phyloP scores from a whole-genome alignment of 2,329 filamentous ascomycete species.

The Cladosporium sp. region DNA sequence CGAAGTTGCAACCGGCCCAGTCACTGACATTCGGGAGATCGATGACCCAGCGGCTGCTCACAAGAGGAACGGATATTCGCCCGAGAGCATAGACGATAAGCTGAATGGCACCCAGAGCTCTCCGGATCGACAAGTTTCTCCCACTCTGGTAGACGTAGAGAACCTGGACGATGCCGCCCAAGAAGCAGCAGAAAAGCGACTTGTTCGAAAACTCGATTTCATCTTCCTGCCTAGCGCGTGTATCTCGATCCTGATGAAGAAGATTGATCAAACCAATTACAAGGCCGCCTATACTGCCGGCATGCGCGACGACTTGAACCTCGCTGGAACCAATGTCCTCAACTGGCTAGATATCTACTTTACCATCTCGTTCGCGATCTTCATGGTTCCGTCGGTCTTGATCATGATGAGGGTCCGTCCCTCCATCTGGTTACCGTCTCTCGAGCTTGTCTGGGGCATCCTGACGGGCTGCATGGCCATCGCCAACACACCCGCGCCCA shows the following conservation, averaged over 20 bases:
- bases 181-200: constrained; percentile 16
- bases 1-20: neutral
- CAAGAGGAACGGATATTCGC: neutral
- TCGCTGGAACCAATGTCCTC: constrained; percentile 40
- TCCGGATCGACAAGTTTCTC: neutral
- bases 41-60: neutral
- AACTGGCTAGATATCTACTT: constrained; percentile 41
- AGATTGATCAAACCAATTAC: constrained; percentile 42
- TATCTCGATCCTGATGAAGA: constrained; percentile 22
- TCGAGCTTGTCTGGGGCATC: constrained; percentile 45
- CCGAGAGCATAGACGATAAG: neutral
- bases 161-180: neutral
- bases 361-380: constrained; percentile 39
- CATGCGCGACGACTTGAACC: constrained; percentile 44
- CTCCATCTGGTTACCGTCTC: constrained; percentile 35
- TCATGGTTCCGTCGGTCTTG: constrained; percentile 41
- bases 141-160: constrained; percentile 2
- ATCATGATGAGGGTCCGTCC: constrained; percentile 39
- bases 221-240: constrained; percentile 23
- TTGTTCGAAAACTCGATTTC: constrained; percentile 25
- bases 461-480: constrained; percentile 43
- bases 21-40: neutral
- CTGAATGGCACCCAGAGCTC: neutral
- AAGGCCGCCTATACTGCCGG: constrained; percentile 47
- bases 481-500: constrained; percentile 40